A percentile compares a stretch with the other conserved stretches of the same genome.
These are phyloP conservation scores for Aspergillus taichungensis DNA, from an alignment of 495 filamentous ascomycete genomes.

Conservation along the genomic window DNA sequence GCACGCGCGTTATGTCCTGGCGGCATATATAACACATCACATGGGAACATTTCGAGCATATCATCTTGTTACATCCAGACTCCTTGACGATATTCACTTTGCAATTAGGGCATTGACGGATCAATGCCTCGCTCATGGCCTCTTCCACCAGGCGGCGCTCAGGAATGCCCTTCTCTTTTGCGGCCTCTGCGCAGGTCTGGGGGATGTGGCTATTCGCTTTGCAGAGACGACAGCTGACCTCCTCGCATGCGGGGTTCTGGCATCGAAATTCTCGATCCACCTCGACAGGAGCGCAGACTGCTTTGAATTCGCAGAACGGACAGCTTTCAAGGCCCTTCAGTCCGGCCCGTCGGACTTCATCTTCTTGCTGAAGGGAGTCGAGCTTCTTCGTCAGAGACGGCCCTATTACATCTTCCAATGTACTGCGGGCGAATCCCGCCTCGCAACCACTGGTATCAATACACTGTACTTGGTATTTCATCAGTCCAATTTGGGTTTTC, in stretches of 20 bases:
- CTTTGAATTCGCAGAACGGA: constrained; percentile 78
- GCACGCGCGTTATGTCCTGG: constrained; percentile 26
- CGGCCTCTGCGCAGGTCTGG: constrained; percentile 58
- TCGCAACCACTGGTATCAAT: constrained; percentile 45
- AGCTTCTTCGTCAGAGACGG: constrained; percentile 47
- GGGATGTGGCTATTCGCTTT: constrained; percentile 66
- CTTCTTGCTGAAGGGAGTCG: constrained; percentile 60
- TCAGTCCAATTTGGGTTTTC: constrained; percentile 56
- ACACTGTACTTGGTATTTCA: constrained; percentile 50
- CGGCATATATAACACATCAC: constrained; percentile 64
- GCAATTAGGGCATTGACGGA: constrained; percentile 57
- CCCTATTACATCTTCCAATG: constrained; percentile 50
- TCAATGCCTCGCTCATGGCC: constrained; percentile 71
- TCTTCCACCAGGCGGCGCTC: constrained; percentile 66
- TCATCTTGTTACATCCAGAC: constrained; percentile 79
- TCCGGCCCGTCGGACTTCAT: constrained; percentile 53
- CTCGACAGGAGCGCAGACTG: constrained; percentile 58
- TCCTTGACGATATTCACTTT: constrained; percentile 57
- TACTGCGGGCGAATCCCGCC: constrained; percentile 37
- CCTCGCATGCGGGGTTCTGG: constrained; percentile 53
- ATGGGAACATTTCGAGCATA: constrained; percentile 52
- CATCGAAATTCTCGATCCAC: constrained; percentile 70
- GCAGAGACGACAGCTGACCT: constrained; percentile 66
- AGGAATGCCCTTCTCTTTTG: constrained; percentile 48
- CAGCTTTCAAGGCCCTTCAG: constrained; percentile 61